A percentile compares a stretch with the other conserved stretches of the same genome.
phyloP scores from a whole-genome alignment of 139 green algal species.

The Desmodesmus armatus region DNA sequence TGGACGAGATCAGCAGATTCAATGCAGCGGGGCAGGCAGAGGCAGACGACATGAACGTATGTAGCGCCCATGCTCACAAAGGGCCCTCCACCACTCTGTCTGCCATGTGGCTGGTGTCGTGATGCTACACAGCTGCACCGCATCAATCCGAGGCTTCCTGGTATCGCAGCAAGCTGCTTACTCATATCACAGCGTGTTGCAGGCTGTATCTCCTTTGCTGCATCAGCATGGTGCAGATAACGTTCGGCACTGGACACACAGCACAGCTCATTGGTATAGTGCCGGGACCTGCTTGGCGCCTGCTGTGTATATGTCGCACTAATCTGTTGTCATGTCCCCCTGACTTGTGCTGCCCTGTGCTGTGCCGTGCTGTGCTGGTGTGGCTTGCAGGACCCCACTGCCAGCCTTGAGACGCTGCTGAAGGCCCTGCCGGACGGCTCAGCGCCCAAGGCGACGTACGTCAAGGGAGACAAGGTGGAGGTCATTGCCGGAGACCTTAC shows the following conservation, averaged over 20 bases:
- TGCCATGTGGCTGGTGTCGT: no score
- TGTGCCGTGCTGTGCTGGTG: neutral
- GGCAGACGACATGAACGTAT: conserved; percentile 24
- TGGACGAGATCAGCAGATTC: conserved; percentile 94
- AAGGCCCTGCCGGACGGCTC: conserved; percentile 44
- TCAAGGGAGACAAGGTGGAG: conserved; percentile 67
- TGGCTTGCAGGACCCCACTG: conserved; percentile 24
- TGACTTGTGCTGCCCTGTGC: neutral
- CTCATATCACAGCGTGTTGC: no score
- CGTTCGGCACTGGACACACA: no score
- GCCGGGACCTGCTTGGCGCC: neutral
- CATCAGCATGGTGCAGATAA: no score
- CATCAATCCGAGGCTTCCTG: no score
- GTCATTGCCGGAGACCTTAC: conserved; percentile 88
- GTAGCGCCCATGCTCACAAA: no score
- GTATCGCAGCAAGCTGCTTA: no score
- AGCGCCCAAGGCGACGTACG: conserved; percentile 30
- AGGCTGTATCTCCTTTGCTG: no score
- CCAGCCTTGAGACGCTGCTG: neutral
- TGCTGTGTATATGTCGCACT: neutral
- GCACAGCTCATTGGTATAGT: no score
- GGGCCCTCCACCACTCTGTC: no score
- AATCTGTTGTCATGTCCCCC: neutral
- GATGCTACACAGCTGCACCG: no score
- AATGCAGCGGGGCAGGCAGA: conserved; percentile 66